A percentile compares a stretch with the other conserved stretches of the same genome.
phyloP scores from a whole-genome alignment of 805 yeast species.

The Maudiozyma pseudohumilis region DNA sequence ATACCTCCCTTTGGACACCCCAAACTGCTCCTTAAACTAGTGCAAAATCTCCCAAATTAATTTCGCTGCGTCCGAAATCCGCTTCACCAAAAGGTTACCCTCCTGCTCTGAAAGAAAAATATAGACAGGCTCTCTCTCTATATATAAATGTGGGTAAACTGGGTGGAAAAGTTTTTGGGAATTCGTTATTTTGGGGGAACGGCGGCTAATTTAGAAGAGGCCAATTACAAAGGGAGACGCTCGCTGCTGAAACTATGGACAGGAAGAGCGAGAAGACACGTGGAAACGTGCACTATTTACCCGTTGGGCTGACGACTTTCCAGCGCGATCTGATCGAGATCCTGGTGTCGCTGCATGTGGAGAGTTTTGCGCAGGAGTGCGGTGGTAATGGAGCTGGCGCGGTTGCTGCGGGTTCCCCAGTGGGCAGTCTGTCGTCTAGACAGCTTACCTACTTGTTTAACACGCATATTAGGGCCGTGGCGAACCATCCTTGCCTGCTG shows the following conservation, averaged over 20 bases:
- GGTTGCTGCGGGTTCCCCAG: conserved; percentile 15
- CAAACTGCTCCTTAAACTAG: no score
- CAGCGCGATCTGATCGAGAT: conserved; percentile 38
- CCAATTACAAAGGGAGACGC: no score
- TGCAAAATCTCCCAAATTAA: no score
- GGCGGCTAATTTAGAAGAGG: no score
- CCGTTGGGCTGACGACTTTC: conserved; percentile 35
- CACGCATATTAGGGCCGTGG: conserved; percentile 37
- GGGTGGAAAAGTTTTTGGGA: no score
- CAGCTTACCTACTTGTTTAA: conserved; percentile 24
- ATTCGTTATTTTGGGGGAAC: no score
- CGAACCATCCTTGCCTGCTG: conserved; percentile 58
- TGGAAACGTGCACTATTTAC: conserved; percentile 21
- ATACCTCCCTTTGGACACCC: no score
- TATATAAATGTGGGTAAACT: no score
- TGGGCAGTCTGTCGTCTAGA: conserved; percentile 29
- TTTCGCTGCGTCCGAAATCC: no score
- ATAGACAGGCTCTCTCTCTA: no score
- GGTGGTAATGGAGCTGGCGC: not conserved
- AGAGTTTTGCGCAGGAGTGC: conserved; percentile 21
- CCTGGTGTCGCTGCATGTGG: conserved; percentile 35
- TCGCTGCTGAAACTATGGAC: not conserved
- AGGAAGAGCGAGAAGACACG: not conserved
- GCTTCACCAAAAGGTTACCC: no score
- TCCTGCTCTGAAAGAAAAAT: no score